These are phyloP conservation scores for Brassica balearica DNA, from an alignment of 441 rosid species.

Conservation along the genomic window DNA sequence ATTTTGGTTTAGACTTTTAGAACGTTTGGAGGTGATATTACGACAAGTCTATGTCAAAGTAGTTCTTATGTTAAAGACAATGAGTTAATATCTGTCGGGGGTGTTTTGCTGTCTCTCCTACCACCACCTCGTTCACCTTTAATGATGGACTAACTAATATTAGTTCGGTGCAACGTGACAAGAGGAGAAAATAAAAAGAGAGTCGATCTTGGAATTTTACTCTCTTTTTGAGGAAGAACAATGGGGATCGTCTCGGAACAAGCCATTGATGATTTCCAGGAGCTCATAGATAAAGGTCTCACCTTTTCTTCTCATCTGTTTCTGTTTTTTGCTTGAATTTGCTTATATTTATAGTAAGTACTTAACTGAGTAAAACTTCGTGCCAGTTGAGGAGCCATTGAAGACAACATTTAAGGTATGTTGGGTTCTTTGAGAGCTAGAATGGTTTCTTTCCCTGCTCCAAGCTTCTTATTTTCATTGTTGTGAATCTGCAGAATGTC, in stretches of 20 bases:
- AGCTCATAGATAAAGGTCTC: constrained; percentile 76
- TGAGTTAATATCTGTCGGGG: constrained; percentile 30
- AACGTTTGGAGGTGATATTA: not conserved
- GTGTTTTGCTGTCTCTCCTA: constrained; percentile 17
- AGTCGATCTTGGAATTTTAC: constrained; percentile 23
- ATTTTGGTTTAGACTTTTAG: not conserved
- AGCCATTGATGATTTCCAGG: constrained; percentile 68
- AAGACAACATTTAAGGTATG: constrained; percentile 72
- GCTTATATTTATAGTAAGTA: not conserved
- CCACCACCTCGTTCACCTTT: constrained; percentile 42
- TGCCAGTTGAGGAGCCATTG: constrained; percentile 82
- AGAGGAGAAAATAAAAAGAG: not conserved
- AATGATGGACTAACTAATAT: constrained; percentile 26
- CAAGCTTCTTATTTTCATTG: not conserved
- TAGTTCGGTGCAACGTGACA: constrained; percentile 39
- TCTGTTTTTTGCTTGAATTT: constrained; percentile 6
- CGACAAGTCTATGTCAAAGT: constrained; percentile 34
- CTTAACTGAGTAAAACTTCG: constrained; percentile 20
- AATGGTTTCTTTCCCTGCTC: not conserved
- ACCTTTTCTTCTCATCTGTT: constrained; percentile 8
- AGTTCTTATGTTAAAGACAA: constrained; percentile 12
- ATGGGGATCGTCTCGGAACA: constrained; percentile 72
- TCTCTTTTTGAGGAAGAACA: constrained; percentile 27
- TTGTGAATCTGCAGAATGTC: constrained; percentile 49
- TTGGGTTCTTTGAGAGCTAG: constrained; percentile 8